Base-by-base conservation (phyloP, 495 filamentous ascomycete species). In the Glarea lozoyensis region DNA sequence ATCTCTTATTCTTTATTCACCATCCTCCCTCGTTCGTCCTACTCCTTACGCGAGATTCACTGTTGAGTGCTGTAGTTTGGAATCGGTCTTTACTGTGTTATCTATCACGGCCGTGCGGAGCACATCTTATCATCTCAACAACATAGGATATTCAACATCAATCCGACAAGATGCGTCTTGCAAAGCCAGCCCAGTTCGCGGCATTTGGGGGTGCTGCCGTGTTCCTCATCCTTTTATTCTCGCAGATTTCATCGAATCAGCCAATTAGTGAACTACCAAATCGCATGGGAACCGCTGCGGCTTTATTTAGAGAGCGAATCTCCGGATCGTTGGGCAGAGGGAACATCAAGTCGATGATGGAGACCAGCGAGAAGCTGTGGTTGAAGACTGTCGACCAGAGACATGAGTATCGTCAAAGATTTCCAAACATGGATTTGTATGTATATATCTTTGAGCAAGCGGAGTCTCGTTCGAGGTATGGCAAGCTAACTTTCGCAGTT, bases 311-410 rank as follows among this genome's bases (percentile, higher is more conserved):
- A 6, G 22, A 37, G 7, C 13, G 20, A 6, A 42, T 42, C 16
- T 42, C 39, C n/a, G 21, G 35, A 11, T 25, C 30, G 4, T 13
- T 48, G 10, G 20, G 21, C 18, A 20, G 29, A 31, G 30, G 29
- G 2, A 42, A 32, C 19, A 20, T 48, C 21, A 42, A 42, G 32
- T 23, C 15, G 1, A 42, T 42, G 13, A 48, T 48, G 45, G 45
- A 31, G 32, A 42, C 42, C 38, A 48, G 45, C 18, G 45, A 48
- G 45, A 37, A 20, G 11, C 15, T 48, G 2, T 42, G 45, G 45
- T 15, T 21, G 45, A 48, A 48, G 32, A 48, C 37, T 1, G 39
- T 48, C 10, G 32, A 31, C 13, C 38, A 42, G 17, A 13, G 45
- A 18, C 38, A 42, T 37, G 45, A 42, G 19, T 32, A 42, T 31